These are phyloP conservation scores for Fusarium transvaalense DNA, from an alignment of 2,329 filamentous ascomycete genomes.

Conservation along the genomic window DNA sequence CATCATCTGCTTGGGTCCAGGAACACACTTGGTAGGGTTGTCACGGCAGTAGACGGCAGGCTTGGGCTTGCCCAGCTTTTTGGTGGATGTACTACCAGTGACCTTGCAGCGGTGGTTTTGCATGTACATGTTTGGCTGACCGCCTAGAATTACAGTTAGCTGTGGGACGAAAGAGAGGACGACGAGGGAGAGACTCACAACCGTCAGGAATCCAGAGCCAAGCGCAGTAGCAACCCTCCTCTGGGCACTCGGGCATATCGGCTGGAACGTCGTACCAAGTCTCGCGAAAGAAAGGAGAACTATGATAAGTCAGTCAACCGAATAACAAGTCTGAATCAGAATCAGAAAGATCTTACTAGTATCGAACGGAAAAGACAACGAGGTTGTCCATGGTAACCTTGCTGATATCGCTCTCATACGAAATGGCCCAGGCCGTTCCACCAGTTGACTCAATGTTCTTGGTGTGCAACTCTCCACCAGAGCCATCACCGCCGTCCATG, in stretches of 20 bases:
- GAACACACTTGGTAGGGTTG: constrained; percentile 57
- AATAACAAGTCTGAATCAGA: rapidly evolving
- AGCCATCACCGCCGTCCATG: constrained; percentile 50
- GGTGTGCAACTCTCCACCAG: constrained; percentile 62
- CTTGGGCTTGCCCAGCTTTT: constrained; percentile 56
- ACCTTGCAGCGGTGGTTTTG: constrained; percentile 63
- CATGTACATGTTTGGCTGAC: constrained; percentile 57
- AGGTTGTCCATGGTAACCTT: constrained; percentile 64
- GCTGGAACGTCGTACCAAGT: constrained; percentile 49
- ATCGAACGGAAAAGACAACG: constrained; percentile 62
- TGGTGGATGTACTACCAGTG: constrained; percentile 57
- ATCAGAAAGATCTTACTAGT: constrained; percentile 52
- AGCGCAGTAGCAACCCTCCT: constrained; percentile 49
- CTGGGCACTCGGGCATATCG: constrained; percentile 47
- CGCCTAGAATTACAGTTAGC: constrained; percentile 24
- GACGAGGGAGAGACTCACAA: constrained; percentile 24
- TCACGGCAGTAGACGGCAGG: constrained; percentile 58
- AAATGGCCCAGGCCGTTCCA: constrained; percentile 64
- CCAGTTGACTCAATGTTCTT: constrained; percentile 58
- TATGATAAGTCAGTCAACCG: constrained; percentile 6
- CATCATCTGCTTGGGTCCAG: constrained; percentile 65
- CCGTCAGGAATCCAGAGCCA: constrained; percentile 52
- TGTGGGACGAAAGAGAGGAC: background rate
- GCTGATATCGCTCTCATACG: constrained; percentile 60
- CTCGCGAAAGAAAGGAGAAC: constrained; percentile 50